Evolutionary conservation across 495 filamentous ascomycete species (phyloP), one percentile per base, ranked within the genome.

Genomic region (Chlorociboria aeruginascens): DNA sequence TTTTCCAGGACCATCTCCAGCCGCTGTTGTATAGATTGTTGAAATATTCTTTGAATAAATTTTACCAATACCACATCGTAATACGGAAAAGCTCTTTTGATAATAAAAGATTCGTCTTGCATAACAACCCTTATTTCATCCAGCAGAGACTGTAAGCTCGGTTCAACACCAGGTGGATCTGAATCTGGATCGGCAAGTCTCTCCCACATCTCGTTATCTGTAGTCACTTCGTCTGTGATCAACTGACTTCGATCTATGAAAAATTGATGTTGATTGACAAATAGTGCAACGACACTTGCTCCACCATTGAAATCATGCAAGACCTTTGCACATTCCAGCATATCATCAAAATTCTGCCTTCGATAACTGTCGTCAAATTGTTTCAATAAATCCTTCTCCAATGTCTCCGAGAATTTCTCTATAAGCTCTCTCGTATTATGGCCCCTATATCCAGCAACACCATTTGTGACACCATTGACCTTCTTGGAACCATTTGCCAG

Each of bases 211-310:
- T 94, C 88, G 17, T 77, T 75, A 58, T 95, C 88, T 4, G 79
- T 68, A 3, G 69, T 82, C 13, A 97, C 80, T 61, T 99, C 90
- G 52, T 96, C 93, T 0, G 86, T 88, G 13, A 95, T 82, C 50
- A 95, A 68, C 56, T 93, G 85, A 59, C 83, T 86, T 12, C 86
- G 72, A 55, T 96, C 89, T 56, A 99, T 96, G 67, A 99, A 99
- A 66, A 97, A 97, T 59, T 95, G 83, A 67, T 97, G 93, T 65
- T 99, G 93, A 64, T 99, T 99, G 55, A 99, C 90, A 60, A 95
- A 99, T 40, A 89, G 71, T 29, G 83, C 89, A 58, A 96, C 89
- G 40, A 95, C 92, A 65, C 87, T 95, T 40, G 85, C 77, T 32
- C 93, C 93, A 30, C 87, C 86, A 66, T 88, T 94, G 73, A 99